These are phyloP conservation scores for Cladophialophora psammophila DNA, from an alignment of 2,329 filamentous ascomycete species.

Conservation along the genomic window DNA sequence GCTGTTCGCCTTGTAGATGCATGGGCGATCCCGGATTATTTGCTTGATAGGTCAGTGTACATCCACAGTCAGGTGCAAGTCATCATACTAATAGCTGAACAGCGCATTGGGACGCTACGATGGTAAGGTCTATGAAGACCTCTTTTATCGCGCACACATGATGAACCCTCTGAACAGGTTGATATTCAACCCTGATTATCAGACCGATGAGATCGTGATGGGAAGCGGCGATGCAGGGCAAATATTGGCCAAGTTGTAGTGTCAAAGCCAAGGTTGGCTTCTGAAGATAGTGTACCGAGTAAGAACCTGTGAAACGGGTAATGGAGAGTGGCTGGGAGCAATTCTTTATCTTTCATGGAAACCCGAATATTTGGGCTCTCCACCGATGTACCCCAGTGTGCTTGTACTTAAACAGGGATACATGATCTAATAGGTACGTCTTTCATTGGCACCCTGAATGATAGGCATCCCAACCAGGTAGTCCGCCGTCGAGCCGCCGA, in stretches of 20 bases:
- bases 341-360: too few relatives aligned
- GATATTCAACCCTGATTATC: slow-evolving; percentile 54
- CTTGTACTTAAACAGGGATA: background rate
- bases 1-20: slow-evolving; percentile 74
- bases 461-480: background rate
- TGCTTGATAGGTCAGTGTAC: slow-evolving; percentile 60
- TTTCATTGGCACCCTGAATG: background rate
- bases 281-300: too few relatives aligned
- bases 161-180: slow-evolving; percentile 59
- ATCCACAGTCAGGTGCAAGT: background rate
- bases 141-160: slow-evolving; percentile 59
- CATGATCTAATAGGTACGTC: background rate
- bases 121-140: slow-evolving; percentile 61
- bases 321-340: too few relatives aligned
- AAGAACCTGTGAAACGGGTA: too few relatives aligned
- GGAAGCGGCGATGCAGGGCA: slow-evolving; percentile 45
- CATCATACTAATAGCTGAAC: background rate
- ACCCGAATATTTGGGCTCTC: too few relatives aligned
- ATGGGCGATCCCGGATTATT: slow-evolving; percentile 79
- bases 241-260: slow-evolving; percentile 23
- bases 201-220: slow-evolving; percentile 69
- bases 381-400: too few relatives aligned
- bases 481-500: background rate
- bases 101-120: slow-evolving; percentile 61
- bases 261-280: too few relatives aligned